Evolutionary conservation across 352 stramenopile genomes (phyloP).

Genomic region (Phytopythium delawarense): DNA sequence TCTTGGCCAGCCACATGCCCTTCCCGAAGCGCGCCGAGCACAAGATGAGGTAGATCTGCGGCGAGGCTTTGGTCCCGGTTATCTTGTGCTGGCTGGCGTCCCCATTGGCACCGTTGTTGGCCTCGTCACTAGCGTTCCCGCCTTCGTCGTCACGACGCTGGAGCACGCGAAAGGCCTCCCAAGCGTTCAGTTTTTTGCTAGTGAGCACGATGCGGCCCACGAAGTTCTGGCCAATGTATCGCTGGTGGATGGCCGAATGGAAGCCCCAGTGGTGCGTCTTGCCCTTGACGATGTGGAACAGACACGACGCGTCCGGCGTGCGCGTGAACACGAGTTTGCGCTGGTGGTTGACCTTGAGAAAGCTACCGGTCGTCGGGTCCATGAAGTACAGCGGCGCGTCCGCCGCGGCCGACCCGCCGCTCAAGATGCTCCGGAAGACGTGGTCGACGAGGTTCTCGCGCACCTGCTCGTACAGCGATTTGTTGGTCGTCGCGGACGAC

Average conservation of each 20-base stretch:
- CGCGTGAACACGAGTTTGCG: conserved; percentile 64
- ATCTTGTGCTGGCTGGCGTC: not conserved
- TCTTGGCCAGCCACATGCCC: conserved; percentile 73
- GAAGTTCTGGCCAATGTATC: conserved; percentile 76
- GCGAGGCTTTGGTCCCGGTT: conserved; percentile 10
- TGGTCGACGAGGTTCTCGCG: conserved; percentile 53
- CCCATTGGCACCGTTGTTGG: not conserved
- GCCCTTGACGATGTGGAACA: conserved; percentile 69
- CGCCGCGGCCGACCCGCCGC: conserved; percentile 2
- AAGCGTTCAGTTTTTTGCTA: conserved; percentile 63
- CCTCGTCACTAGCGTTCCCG: conserved; percentile 10
- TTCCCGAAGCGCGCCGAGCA: conserved; percentile 78
- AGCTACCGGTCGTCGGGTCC: conserved; percentile 45
- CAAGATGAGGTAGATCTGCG: conserved; percentile 61
- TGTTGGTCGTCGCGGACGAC: conserved; percentile 35
- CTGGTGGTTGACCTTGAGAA: conserved; percentile 54
- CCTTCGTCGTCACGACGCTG: conserved; percentile 25
- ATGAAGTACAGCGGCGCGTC: conserved; percentile 70
- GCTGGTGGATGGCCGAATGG: conserved; percentile 47
- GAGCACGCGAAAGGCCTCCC: conserved; percentile 73
- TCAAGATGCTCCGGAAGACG: conserved; percentile 25
- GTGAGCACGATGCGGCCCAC: conserved; percentile 52
- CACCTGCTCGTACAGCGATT: conserved; percentile 70
- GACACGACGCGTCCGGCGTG: conserved; percentile 52
- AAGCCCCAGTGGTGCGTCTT: conserved; percentile 86